Conservation (phyloP, 1,284 basidiomycete species). For the Tilletia indica region DNA sequence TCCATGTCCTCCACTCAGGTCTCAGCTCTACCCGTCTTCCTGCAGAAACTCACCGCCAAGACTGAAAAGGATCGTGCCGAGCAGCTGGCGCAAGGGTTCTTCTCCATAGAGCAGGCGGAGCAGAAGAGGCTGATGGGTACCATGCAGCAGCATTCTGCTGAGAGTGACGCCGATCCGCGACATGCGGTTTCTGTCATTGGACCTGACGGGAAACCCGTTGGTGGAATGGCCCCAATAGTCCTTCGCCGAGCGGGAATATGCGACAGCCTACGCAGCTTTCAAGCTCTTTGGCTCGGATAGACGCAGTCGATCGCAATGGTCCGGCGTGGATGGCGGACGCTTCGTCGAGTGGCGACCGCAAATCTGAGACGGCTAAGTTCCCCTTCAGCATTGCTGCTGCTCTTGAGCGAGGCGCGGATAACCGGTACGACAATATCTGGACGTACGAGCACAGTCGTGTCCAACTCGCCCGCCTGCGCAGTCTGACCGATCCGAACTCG, state of each 20-base stretch:
- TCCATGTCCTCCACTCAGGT: conserved; percentile 29
- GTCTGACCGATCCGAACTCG: conserved; percentile 33
- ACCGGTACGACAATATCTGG: conserved; percentile 85
- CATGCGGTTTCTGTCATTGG: not conserved
- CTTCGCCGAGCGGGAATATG: conserved; percentile 11
- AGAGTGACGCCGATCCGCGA: conserved; percentile 23
- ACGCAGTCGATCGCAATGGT: not conserved
- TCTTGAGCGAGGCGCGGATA: conserved; percentile 90
- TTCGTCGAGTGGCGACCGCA: not conserved
- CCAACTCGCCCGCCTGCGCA: conserved; percentile 31
- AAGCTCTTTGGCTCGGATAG: conserved; percentile 14
- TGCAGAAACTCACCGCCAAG: conserved; percentile 67
- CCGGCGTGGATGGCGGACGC: too few species aligned
- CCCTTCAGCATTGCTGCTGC: conserved; percentile 92
- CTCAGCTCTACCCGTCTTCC: conserved; percentile 72
- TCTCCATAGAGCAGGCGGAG: conserved; percentile 83
- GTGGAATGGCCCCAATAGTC: conserved; percentile 17
- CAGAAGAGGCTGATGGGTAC: conserved; percentile 83
- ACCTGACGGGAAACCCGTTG: not conserved
- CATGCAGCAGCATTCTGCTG: conserved; percentile 80
- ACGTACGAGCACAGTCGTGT: conserved; percentile 79
- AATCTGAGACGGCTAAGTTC: conserved; percentile 57
- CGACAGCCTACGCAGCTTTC: conserved; percentile 16
- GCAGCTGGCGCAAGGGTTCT: conserved; percentile 83
- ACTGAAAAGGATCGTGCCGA: conserved; percentile 67